Percentiles rank a stretch among this genome's conserved stretches.
These are phyloP conservation scores for Onygenales sp. DNA, from an alignment of 2,329 filamentous ascomycete species.

Conservation along the genomic window DNA sequence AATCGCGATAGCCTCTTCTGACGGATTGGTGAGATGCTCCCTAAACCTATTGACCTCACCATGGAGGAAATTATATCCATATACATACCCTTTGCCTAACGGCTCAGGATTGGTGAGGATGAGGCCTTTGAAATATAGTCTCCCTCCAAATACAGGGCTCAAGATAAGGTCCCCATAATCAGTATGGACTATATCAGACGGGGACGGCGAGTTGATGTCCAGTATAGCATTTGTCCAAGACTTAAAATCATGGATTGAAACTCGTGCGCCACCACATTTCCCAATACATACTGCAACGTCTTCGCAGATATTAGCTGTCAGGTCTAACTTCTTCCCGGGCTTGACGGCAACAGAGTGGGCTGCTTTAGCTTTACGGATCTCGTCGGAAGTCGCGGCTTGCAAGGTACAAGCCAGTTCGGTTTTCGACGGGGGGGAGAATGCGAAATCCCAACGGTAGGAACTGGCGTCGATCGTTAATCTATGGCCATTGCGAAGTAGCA, in stretches of 20 bases:
- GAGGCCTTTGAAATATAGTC: too few species aligned
- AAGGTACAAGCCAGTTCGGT: neutral
- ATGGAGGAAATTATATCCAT: too few species aligned
- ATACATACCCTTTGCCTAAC: too few species aligned
- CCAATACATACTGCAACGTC: slow-evolving; percentile 10
- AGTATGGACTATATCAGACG: slow-evolving; percentile 1
- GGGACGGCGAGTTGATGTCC: slow-evolving; percentile 7
- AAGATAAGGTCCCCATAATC: too few species aligned
- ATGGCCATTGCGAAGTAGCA: slow-evolving; percentile 16
- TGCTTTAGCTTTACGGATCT: neutral
- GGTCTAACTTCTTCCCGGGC: neutral
- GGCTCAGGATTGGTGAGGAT: too few species aligned
- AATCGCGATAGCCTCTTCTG: slow-evolving; percentile 8
- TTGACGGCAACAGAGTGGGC: too few species aligned
- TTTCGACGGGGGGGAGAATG: slow-evolving; percentile 4
- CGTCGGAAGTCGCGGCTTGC: slow-evolving; percentile 1
- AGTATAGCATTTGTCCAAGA: slow-evolving; percentile 9
- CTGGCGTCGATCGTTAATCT: slow-evolving; percentile 11
- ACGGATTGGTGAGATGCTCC: slow-evolving; percentile 2
- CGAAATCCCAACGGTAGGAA: slow-evolving; percentile 15
- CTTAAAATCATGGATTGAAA: slow-evolving; percentile 6
- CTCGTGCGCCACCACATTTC: neutral
- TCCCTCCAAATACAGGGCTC: too few species aligned
- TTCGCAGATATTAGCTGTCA: slow-evolving; percentile 9
- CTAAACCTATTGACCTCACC: slow-evolving; percentile 9